phyloP scores from a whole-genome alignment of 2,329 filamentous ascomycete species.

The Trichophyton schoenleinii region DNA sequence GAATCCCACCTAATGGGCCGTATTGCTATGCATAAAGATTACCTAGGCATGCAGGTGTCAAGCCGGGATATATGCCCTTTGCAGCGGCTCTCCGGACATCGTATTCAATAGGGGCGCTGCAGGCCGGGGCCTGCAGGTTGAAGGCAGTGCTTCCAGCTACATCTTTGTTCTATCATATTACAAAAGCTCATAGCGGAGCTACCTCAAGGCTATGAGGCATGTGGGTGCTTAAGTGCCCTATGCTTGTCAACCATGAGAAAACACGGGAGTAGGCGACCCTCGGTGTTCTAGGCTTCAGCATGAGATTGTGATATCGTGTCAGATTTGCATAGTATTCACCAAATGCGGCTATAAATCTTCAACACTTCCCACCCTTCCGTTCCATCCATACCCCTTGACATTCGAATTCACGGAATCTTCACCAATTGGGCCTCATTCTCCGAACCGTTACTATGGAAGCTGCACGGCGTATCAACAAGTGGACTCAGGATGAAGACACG shows the following conservation, averaged over 20 bases:
- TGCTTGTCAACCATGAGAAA: not conserved
- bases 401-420: not conserved
- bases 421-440: not conserved
- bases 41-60: not conserved
- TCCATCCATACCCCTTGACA: not conserved
- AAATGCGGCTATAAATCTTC: not conserved
- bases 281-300: not conserved
- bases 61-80: not conserved
- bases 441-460: not conserved
- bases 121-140: not conserved
- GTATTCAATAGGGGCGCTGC: not conserved
- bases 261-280: not conserved
- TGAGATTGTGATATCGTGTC: not conserved
- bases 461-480: not conserved
- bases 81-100: not conserved
- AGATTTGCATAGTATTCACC: not conserved
- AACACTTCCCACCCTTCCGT: not conserved
- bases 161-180: not conserved
- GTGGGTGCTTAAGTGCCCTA: not conserved
- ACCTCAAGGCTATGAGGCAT: not conserved
- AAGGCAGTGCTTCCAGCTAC: not conserved
- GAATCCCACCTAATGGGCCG: not conserved
- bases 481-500: slow-evolving; percentile 1
- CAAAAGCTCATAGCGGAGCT: not conserved
- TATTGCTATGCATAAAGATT: not conserved